A percentile compares a stretch with the other conserved stretches of the same genome.
Conservation (phyloP, 305 asterid species). For the Coffea humblotiana region DNA sequence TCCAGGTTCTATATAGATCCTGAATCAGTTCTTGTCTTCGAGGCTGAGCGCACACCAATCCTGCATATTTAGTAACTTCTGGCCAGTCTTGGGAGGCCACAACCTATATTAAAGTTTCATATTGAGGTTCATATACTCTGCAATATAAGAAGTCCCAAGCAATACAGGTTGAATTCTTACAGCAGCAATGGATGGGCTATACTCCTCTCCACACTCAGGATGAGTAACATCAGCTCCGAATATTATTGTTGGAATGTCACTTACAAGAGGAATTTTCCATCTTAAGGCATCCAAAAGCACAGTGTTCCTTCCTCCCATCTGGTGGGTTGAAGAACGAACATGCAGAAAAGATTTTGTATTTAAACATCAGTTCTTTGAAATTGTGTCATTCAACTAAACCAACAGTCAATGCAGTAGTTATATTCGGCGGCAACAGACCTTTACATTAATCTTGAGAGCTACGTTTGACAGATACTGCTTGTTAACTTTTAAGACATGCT, state of each 20-base stretch:
- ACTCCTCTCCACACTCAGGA: conserved; percentile 45
- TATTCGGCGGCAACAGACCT: conserved; percentile 17
- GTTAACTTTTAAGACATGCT: conserved; percentile 36
- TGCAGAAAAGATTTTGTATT: not conserved
- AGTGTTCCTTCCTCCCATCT: conserved; percentile 47
- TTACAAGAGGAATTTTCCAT: conserved; percentile 44
- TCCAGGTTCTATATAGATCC: conserved; percentile 39
- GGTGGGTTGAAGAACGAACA: not conserved
- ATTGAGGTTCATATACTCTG: not conserved
- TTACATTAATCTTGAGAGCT: conserved; percentile 43
- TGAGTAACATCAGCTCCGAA: conserved; percentile 53
- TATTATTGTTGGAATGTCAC: conserved; percentile 43
- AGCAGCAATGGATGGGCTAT: conserved; percentile 47
- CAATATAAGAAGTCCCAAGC: not conserved
- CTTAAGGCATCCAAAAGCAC: conserved; percentile 41
- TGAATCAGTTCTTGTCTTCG: conserved; percentile 45
- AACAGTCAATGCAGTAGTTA: not conserved
- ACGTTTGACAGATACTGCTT: conserved; percentile 41
- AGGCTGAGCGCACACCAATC: conserved; percentile 44
- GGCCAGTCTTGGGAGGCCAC: conserved; percentile 54
- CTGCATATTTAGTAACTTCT: conserved; percentile 40
- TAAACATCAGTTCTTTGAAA: not conserved
- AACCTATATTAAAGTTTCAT: conserved; percentile 25
- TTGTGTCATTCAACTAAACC: not conserved
- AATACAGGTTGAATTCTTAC: conserved; percentile 25